Base-by-base conservation (phyloP, 176 grass and related monocot species). In the Avena sativa region DNA sequence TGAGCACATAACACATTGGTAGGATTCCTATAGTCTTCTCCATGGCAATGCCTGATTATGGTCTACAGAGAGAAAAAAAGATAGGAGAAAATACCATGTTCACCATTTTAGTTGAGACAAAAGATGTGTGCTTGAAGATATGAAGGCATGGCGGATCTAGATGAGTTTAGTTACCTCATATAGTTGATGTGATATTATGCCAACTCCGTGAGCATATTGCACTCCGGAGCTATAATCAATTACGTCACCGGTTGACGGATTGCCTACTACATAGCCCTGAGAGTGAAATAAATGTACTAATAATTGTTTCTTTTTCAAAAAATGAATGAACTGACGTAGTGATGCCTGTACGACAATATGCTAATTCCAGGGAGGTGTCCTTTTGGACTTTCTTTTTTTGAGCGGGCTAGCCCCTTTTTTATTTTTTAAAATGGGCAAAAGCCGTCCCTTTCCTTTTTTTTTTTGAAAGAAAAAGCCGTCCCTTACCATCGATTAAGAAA, bases 111-210 rank as follows among this genome's bases (percentile, higher is more conserved):
- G 15, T 5, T 66, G 44, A 2, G 4, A 52, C 19, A 20, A 63
- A 20, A 63, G 21, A 63, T 32, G 20, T 12, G 14, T 44, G 4
- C 1, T 2, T 23, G 20, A 9, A 46, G 32, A 50, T 58, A 3
- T 12, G 28, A 6, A 26, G 74, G 12, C 12, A 51, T 2, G 49
- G 38, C 9, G 28, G 63, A 86, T 38, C 23, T 8, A 19, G 26
- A 66, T n/a, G 40, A 20, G 15, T 6, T 82, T 52, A n/a, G 14
- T 79, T 80, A 90, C 85, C 91, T 90, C 88, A 47, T 87, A 90
- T 21, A 93, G 10, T 65, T 93, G 87, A 51, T 87, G 67, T 32
- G 87, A 92, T 81, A 92, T 92, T 28, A 92, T 85, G n/a, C 88
- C 88, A 25, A 85, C 2, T 16, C 88, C 91, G 7, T 88, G 88